A percentile compares a stretch with the other conserved stretches of the same genome.
Conservation (phyloP, 2,329 filamentous ascomycete genomes). For the Lachnellula cervina region DNA sequence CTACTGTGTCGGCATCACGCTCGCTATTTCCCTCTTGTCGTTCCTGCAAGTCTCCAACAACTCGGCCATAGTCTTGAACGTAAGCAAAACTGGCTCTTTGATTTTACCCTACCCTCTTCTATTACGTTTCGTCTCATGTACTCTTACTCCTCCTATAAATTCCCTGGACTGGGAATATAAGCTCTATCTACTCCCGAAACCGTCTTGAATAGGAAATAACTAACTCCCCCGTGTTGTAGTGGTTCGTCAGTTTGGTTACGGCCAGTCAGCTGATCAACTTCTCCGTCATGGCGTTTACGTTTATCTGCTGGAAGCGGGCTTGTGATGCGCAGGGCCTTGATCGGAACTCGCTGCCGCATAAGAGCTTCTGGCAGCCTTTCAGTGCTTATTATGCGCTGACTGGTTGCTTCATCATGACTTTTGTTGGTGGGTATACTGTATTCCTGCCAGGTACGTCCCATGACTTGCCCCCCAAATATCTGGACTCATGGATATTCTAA, state of each 20-base stretch:
- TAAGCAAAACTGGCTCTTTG: too few species aligned
- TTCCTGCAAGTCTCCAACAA: constrained; percentile 57
- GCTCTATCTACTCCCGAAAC: too few species aligned
- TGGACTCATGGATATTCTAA: not conserved
- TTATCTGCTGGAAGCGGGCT: constrained; percentile 53
- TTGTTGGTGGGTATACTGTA: constrained; percentile 57
- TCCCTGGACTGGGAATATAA: too few species aligned
- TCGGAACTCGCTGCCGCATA: constrained; percentile 43
- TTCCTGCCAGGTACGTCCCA: constrained; percentile 43
- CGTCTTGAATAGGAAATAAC: too few species aligned
- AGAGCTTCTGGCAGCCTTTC: constrained; percentile 51
- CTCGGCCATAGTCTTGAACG: constrained; percentile 51
- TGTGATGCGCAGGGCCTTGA: constrained; percentile 41
- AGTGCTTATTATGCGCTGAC: constrained; percentile 49
- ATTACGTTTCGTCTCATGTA: too few species aligned
- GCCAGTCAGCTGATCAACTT: constrained; percentile 50
- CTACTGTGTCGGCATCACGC: constrained; percentile 52
- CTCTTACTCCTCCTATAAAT: too few species aligned
- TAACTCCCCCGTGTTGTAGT: too few species aligned
- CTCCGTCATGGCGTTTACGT: constrained; percentile 49
- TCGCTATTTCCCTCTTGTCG: constrained; percentile 53
- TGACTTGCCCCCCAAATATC: not conserved
- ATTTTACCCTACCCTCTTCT: too few species aligned
- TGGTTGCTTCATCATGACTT: constrained; percentile 52
- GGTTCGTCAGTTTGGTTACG: constrained; percentile 56